Base-by-base conservation (phyloP, 345 rosid genomes). In the Salix viminalis region DNA sequence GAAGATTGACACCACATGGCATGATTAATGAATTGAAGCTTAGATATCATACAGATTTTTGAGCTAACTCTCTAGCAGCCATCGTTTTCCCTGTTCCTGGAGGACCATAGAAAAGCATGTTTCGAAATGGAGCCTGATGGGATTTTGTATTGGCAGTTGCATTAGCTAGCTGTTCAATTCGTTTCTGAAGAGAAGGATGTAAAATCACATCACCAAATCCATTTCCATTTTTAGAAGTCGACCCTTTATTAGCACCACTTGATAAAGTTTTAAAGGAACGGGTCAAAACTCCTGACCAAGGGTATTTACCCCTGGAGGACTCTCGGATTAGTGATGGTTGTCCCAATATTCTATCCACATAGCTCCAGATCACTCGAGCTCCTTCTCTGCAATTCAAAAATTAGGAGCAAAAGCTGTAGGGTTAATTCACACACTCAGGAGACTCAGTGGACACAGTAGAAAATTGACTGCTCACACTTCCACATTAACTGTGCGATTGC, bases 71-170 rank as follows among this genome's bases (percentile, higher is more conserved):
- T 83, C 97, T 88, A 58, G 99, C 99, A 80, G 97, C 99, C 98
- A 96, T 93, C 41, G 99, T 93, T 85, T 96, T 96, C 75, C 99
- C 99, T 34, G 99, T 96, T 80, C 99, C 99, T 67, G 99, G 99
- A 67, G 99, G 99, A 48, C 99, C 99, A 66, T 93, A 92, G 83
- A 96, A 93, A 71, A 96, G 93, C 94, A 96, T 90, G 81, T 96
- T 96, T 69, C 98, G 87, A 74, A 91, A 96, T 15, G 99, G 99
- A 44, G 99, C 98, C 75, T 92, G 89, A 82, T 96, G 99, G 30
- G 94, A 81, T 86, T 96, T 96, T 21, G 99, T 96, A 85, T 96
- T 96, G 67, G 99, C 97, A 76, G 99, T 96, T 75, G 98, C 96
- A 80, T 79, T 85, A 48, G 99, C 87, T 72, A 93, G 86, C 87